A percentile compares a stretch with the other conserved stretches of the same genome.
These are phyloP conservation scores for Penicillium roqueforti DNA, from an alignment of 495 filamentous ascomycete genomes.

Conservation along the genomic window DNA sequence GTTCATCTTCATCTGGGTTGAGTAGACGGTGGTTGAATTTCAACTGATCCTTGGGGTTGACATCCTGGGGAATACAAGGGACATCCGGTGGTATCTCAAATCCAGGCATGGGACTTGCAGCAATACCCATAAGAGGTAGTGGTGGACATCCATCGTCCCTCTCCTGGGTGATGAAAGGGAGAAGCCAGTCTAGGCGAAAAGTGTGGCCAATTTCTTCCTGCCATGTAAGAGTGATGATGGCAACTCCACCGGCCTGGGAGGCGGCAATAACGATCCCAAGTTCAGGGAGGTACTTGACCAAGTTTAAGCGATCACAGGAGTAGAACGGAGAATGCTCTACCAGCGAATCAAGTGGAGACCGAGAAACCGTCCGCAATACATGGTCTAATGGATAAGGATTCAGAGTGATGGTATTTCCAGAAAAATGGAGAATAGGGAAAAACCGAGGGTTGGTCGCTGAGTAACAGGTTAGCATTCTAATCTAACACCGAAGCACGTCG, in stretches of 20 bases:
- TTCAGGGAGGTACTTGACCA: constrained; percentile 72
- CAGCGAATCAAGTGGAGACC: constrained; percentile 36
- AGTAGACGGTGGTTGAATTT: constrained; percentile 34
- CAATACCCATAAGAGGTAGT: constrained; percentile 50
- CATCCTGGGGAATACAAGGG: constrained; percentile 30
- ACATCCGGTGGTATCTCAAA: constrained; percentile 42
- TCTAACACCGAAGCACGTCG: not conserved
- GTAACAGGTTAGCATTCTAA: not conserved
- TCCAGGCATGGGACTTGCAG: constrained; percentile 61
- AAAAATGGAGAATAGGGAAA: constrained; percentile 56
- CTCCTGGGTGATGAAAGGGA: constrained; percentile 51
- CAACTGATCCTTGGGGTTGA: constrained; percentile 24
- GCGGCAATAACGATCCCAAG: constrained; percentile 71
- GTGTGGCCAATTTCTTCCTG: constrained; percentile 30
- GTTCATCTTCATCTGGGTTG: constrained; percentile 17
- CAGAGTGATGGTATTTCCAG: constrained; percentile 55
- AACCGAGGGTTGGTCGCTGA: constrained; percentile 19
- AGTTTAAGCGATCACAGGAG: constrained; percentile 65
- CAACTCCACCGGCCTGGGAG: constrained; percentile 69
- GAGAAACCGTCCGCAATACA: constrained; percentile 46
- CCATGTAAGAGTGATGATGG: constrained; percentile 65
- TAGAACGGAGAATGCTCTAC: constrained; percentile 38
- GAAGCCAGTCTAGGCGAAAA: constrained; percentile 54
- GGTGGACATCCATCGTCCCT: constrained; percentile 37
- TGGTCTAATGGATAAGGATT: constrained; percentile 41